Evolutionary conservation across 352 stramenopile species (phyloP).

Genomic region (Globisporangium spinosum): DNA sequence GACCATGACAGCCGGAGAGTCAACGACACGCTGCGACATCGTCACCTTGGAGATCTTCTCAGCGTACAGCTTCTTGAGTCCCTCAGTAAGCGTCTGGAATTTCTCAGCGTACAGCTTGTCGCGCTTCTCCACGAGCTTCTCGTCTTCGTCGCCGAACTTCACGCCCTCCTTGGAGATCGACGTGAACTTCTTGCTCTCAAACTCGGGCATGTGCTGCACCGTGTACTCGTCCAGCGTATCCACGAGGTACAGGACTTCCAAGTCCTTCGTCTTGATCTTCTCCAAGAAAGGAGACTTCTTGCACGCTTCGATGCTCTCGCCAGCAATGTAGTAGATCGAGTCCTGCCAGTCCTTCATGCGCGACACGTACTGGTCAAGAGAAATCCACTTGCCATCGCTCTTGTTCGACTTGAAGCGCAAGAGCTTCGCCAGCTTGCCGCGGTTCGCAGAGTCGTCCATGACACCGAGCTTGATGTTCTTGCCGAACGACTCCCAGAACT

Average conservation of each 20-base stretch:
- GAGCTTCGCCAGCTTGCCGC: constrained; percentile 94
- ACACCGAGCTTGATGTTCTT: constrained; percentile 98
- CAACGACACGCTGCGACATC: constrained; percentile 93
- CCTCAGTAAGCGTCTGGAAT: constrained; percentile 95
- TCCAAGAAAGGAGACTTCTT: constrained; percentile 97
- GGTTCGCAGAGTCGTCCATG: constrained; percentile 97
- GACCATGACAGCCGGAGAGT: constrained; percentile 94
- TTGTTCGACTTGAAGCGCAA: constrained; percentile 96
- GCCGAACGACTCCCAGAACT: constrained; percentile 98
- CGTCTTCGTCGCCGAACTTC: constrained; percentile 98
- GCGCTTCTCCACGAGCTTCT: constrained; percentile 92
- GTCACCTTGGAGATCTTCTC: constrained; percentile 93
- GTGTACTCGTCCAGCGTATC: constrained; percentile 99
- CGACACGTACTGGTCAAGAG: constrained; percentile 95
- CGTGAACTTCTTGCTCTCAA: constrained; percentile 94
- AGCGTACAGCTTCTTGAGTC: constrained; percentile 94
- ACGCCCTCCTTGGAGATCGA: constrained; percentile 98
- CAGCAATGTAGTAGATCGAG: constrained; percentile 98
- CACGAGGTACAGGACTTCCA: constrained; percentile 98
- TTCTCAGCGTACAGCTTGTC: constrained; percentile 96
- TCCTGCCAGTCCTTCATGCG: constrained; percentile 99
- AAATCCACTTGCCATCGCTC: constrained; percentile 90
- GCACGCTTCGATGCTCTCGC: constrained; percentile 90
- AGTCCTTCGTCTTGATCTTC: constrained; percentile 93
- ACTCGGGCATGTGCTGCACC: constrained; percentile 92